These are phyloP conservation scores for Tolypocladium ophioglossoides DNA, from an alignment of 2,329 filamentous ascomycete genomes.

Conservation along the genomic window DNA sequence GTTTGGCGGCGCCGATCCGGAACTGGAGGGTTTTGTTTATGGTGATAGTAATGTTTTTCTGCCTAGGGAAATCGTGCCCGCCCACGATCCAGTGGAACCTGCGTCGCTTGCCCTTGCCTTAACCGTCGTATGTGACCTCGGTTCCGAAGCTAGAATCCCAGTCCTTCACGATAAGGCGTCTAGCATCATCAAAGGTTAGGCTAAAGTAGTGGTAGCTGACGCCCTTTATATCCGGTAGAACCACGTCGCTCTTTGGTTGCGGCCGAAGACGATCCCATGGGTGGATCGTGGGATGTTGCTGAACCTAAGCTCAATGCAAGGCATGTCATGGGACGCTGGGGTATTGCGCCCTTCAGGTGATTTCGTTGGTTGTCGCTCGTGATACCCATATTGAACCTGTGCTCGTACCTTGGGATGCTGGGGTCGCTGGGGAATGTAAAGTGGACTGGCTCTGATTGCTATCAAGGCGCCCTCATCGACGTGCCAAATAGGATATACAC, in stretches of 20 bases:
- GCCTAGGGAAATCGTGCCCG: too few species aligned
- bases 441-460: neutral
- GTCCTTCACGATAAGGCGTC: slow-evolving; percentile 8
- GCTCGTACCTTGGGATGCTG: too few species aligned
- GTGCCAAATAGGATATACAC: neutral
- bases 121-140: slow-evolving; percentile 8
- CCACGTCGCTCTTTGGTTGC: slow-evolving; percentile 3
- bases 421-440: neutral
- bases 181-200: slow-evolving; percentile 8
- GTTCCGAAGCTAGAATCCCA: slow-evolving; percentile 7
- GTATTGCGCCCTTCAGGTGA: neutral
- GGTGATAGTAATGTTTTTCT: too few species aligned
- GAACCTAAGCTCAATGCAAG: slow-evolving; percentile 4
- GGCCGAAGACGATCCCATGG: slow-evolving; percentile 4
- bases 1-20: too few species aligned
- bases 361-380: slow-evolving; percentile 2
- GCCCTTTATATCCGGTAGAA: neutral
- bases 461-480: neutral
- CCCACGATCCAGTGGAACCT: neutral
- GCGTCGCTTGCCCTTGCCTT: slow-evolving; percentile 4
- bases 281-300: slow-evolving; percentile 3
- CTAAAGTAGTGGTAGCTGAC: slow-evolving; percentile 3
- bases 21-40: too few species aligned
- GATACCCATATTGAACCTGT: neutral
- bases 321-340: neutral